Evolutionary conservation across 2,329 filamentous ascomycete genomes (phyloP).

Genomic region (Ascochyta pisi): DNA sequence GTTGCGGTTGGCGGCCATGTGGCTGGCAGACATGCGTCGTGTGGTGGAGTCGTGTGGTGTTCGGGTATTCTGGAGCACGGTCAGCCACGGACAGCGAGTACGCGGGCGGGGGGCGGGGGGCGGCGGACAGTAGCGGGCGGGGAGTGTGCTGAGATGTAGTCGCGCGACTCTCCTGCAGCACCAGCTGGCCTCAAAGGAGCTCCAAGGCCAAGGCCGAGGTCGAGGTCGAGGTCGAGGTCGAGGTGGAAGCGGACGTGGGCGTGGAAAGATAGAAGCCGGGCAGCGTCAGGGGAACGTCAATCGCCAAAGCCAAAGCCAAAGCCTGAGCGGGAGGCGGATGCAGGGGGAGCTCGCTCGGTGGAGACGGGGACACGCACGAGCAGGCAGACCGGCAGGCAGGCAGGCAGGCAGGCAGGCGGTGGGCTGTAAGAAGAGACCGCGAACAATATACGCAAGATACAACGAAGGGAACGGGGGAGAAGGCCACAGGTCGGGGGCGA

Average conservation of each 20-base stretch:
- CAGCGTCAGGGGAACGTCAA: slow-evolving; percentile 23
- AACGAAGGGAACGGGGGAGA: slow-evolving; percentile 26
- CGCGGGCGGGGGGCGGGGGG: not conserved
- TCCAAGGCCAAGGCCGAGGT: slow-evolving; percentile 12
- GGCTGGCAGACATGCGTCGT: slow-evolving; percentile 53
- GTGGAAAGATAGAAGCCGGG: too few relatives aligned
- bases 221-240: not conserved
- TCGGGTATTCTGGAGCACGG: too few relatives aligned
- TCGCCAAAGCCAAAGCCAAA: slow-evolving; percentile 5
- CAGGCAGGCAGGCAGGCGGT: too few relatives aligned
- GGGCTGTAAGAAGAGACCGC: slow-evolving; percentile 27
- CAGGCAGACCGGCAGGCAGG: not conserved
- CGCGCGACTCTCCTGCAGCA: slow-evolving; percentile 35
- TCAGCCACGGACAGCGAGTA: too few relatives aligned
- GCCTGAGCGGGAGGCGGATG: slow-evolving; percentile 12
- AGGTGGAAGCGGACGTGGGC: too few relatives aligned
- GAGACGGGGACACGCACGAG: slow-evolving; percentile 11
- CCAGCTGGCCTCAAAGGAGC: slow-evolving; percentile 44
- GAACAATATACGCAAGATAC: slow-evolving; percentile 32
- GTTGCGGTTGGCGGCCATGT: slow-evolving; percentile 77
- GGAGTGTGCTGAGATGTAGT: slow-evolving; percentile 7
- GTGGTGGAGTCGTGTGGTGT: slow-evolving; percentile 2
- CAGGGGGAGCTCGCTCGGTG: slow-evolving; percentile 8
- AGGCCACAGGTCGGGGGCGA: slow-evolving; percentile 4
- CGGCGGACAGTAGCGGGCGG: not conserved